Conservation (phyloP, 2,329 filamentous ascomycete genomes). For the Coleophoma cylindrospora region DNA sequence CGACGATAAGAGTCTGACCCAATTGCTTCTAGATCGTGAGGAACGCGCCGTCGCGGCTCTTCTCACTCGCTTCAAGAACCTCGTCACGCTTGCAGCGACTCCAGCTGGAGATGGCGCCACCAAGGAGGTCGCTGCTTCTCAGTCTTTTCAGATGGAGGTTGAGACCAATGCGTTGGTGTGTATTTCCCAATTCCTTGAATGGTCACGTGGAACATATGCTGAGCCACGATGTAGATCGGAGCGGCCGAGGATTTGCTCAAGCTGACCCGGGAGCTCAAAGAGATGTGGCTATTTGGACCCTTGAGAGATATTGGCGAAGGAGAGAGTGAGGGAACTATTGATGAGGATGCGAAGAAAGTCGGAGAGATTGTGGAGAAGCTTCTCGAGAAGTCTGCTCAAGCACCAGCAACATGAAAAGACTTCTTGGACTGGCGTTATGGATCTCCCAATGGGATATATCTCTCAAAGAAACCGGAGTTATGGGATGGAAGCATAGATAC, state of each 20-base stretch:
- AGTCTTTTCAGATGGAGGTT: slow-evolving; percentile 25
- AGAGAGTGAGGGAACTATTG: slow-evolving; percentile 32
- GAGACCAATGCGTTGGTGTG: slow-evolving; percentile 25
- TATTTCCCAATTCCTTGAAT: background rate
- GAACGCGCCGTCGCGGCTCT: slow-evolving; percentile 38
- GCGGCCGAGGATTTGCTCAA: slow-evolving; percentile 36
- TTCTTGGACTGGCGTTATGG: no score
- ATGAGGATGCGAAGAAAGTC: slow-evolving; percentile 28
- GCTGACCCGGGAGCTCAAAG: slow-evolving; percentile 42
- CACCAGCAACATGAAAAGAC: no score
- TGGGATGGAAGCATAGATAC: no score
- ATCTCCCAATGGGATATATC: no score
- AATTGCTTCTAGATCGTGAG: slow-evolving; percentile 35
- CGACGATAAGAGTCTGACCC: slow-evolving; percentile 4
- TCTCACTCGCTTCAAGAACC: slow-evolving; percentile 37
- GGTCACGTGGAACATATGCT: background rate
- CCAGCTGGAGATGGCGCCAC: slow-evolving; percentile 22
- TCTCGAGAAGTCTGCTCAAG: slow-evolving; percentile 5
- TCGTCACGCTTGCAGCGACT: slow-evolving; percentile 26
- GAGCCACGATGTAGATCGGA: slow-evolving; percentile 16
- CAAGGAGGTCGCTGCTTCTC: slow-evolving; percentile 23
- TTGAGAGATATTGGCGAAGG: slow-evolving; percentile 38
- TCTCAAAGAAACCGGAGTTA: no score
- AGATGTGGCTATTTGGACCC: slow-evolving; percentile 44
- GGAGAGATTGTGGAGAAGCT: slow-evolving; percentile 23